Conservation (phyloP, 2,329 filamentous ascomycete genomes). For the Penicillium sp. region DNA sequence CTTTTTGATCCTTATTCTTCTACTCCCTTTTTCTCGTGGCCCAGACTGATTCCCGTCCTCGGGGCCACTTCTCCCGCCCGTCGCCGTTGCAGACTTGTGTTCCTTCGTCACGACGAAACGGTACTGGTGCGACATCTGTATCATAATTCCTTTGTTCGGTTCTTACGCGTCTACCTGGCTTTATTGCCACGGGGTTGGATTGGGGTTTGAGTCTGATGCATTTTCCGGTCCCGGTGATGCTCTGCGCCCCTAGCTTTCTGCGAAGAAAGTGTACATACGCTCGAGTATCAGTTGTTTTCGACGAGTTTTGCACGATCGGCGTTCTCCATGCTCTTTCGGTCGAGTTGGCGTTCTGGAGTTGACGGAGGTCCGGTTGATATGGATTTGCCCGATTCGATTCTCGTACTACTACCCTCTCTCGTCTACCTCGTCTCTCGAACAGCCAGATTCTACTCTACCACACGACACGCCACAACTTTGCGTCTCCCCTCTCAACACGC, state of each 20-base stretch:
- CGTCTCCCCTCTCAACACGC: neutral
- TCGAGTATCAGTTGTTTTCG: conserved; percentile 5
- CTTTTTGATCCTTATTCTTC: neutral
- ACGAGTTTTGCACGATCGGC: conserved; percentile 17
- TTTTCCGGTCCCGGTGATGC: conserved; percentile 14
- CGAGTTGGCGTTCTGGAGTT: conserved; percentile 19
- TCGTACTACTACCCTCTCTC: neutral
- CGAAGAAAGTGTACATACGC: conserved; percentile 17
- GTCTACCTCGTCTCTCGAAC: neutral
- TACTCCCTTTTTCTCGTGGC: neutral
- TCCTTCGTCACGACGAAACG: conserved; percentile 20
- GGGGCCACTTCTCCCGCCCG: neutral
- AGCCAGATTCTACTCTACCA: neutral
- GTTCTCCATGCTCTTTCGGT: conserved; percentile 16
- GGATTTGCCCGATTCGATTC: conserved; percentile 2
- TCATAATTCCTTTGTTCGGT: conserved; percentile 25
- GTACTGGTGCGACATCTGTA: conserved; percentile 25
- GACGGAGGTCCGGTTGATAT: neutral
- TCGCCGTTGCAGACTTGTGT: conserved; percentile 8
- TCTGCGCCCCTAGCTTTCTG: conserved; percentile 4
- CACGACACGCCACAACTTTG: neutral
- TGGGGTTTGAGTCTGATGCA: conserved; percentile 13
- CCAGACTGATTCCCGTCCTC: neutral
- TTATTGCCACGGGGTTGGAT: conserved; percentile 2
- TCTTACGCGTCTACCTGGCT: conserved; percentile 1